Evolutionary conservation across 1,139 yeast genomes (phyloP).

Genomic region (Suhomyces coccinellae): DNA sequence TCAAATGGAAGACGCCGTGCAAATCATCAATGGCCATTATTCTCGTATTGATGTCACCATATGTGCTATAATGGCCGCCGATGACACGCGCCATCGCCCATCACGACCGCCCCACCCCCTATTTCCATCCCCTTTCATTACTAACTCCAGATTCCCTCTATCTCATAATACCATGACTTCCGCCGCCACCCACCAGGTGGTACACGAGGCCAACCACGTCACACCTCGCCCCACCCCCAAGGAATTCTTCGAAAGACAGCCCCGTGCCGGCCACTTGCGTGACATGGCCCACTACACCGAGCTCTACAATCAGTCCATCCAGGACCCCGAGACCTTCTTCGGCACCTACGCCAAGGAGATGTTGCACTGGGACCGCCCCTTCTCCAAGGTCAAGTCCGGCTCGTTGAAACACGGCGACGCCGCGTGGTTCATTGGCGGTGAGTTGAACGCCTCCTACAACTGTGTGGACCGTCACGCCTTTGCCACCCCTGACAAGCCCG

Average conservation of each 20-base stretch:
- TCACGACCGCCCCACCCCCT: neutral
- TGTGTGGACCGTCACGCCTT: conserved; percentile 97
- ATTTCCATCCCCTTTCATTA: neutral
- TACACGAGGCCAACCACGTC: conserved; percentile 80
- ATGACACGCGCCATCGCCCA: neutral
- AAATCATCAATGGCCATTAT: too few relatives aligned
- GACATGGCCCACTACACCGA: conserved; percentile 67
- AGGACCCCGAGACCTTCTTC: conserved; percentile 81
- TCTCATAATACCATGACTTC: conserved; percentile 10
- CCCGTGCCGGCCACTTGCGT: conserved; percentile 51
- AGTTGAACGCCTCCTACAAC: conserved; percentile 90
- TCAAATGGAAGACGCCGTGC: too few relatives aligned
- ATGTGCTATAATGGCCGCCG: too few relatives aligned
- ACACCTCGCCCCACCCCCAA: conserved; percentile 66
- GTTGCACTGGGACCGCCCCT: conserved; percentile 83
- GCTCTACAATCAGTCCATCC: conserved; percentile 74
- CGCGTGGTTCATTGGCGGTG: conserved; percentile 94
- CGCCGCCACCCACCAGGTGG: conserved; percentile 44
- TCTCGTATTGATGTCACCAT: too few relatives aligned
- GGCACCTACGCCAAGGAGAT: conserved; percentile 79
- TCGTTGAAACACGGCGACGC: conserved; percentile 76
- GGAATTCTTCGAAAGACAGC: conserved; percentile 74
- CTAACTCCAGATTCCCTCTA: conserved; percentile 4
- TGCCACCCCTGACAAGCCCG: conserved; percentile 80
- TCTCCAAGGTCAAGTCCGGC: conserved; percentile 71